Evolutionary conservation across 306 rosid species (phyloP).

Genomic region (Trifolium fragiferum): DNA sequence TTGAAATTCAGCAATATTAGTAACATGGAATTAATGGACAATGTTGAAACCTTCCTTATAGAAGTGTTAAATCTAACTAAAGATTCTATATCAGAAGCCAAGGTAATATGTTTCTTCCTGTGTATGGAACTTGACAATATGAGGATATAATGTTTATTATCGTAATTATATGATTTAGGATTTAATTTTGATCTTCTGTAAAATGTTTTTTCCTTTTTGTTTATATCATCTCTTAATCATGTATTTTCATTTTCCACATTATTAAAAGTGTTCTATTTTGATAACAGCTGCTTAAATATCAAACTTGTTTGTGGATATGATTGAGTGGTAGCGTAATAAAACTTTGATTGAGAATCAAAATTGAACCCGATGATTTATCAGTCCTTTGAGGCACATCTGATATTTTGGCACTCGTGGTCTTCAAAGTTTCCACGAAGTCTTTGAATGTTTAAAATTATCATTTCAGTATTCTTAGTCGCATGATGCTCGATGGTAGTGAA

Average conservation of each 20-base stretch:
- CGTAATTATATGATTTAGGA: conserved; percentile 19
- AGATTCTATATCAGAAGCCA: conserved; percentile 63
- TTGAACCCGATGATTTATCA: conserved; percentile 10
- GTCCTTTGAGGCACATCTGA: conserved; percentile 3
- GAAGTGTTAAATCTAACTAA: conserved; percentile 68
- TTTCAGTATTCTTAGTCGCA: conserved; percentile 2
- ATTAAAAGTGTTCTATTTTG: background rate
- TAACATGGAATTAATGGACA: conserved; percentile 53
- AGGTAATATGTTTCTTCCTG: conserved; percentile 56
- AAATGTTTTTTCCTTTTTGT: background rate
- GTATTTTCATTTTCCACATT: conserved; percentile 1
- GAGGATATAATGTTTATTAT: background rate
- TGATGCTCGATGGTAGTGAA: conserved; percentile 7
- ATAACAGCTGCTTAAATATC: conserved; percentile 1
- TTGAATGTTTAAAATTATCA: conserved; percentile 17
- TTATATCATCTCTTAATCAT: background rate
- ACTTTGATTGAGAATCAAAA: conserved; percentile 3
- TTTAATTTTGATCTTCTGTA: conserved; percentile 27
- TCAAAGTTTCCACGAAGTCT: background rate
- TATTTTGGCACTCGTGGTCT: conserved; percentile 13
- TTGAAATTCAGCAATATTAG: conserved; percentile 53
- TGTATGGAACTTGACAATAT: conserved; percentile 11
- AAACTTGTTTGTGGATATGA: background rate
- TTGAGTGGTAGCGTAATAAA: background rate
- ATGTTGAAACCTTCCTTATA: conserved; percentile 57